Percentiles rank a stretch among this genome's conserved stretches.
These are phyloP conservation scores for Ilyonectria robusta DNA, from an alignment of 2,329 filamentous ascomycete genomes.

Conservation along the genomic window DNA sequence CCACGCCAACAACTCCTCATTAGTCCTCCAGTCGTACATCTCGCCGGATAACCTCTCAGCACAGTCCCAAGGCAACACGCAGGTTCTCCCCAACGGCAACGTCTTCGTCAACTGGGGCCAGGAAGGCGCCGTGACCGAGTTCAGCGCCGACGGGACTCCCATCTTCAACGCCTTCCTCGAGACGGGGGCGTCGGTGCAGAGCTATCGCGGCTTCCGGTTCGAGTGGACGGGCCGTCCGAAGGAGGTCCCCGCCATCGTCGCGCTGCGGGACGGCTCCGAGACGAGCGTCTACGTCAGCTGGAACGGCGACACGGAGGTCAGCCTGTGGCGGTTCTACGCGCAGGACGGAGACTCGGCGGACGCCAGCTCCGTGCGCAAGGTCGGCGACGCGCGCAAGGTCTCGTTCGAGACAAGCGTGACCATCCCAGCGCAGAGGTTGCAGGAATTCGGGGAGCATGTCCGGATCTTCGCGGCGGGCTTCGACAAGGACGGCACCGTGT, in stretches of 20 bases:
- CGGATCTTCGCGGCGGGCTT: slow-evolving; percentile 30
- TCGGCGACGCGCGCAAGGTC: slow-evolving; percentile 21
- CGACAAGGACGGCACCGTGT: slow-evolving; percentile 19
- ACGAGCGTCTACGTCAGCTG: slow-evolving; percentile 30
- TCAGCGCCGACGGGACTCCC: slow-evolving; percentile 60
- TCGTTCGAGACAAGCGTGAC: slow-evolving; percentile 30
- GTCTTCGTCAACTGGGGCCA: slow-evolving; percentile 72
- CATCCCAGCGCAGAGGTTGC: neutral
- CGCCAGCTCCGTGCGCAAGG: slow-evolving; percentile 18
- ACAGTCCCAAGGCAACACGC: slow-evolving; percentile 64
- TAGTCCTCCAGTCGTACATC: slow-evolving; percentile 61
- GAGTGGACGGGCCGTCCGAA: slow-evolving; percentile 65
- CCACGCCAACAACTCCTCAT: slow-evolving; percentile 59
- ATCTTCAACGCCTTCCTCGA: slow-evolving; percentile 68
- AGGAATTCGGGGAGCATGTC: slow-evolving; percentile 5
- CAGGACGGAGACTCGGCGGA: slow-evolving; percentile 16
- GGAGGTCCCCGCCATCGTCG: slow-evolving; percentile 45
- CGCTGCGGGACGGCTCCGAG: slow-evolving; percentile 26
- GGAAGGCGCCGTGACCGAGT: slow-evolving; percentile 63
- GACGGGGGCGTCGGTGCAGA: slow-evolving; percentile 59
- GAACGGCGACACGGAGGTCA: slow-evolving; percentile 35
- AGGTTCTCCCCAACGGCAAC: slow-evolving; percentile 67
- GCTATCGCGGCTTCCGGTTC: slow-evolving; percentile 68
- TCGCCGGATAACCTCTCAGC: slow-evolving; percentile 64
- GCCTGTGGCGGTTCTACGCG: slow-evolving; percentile 33